Evolutionary conservation across 2,329 filamentous ascomycete genomes (phyloP).

Genomic region (Fusarium austroafricanum): DNA sequence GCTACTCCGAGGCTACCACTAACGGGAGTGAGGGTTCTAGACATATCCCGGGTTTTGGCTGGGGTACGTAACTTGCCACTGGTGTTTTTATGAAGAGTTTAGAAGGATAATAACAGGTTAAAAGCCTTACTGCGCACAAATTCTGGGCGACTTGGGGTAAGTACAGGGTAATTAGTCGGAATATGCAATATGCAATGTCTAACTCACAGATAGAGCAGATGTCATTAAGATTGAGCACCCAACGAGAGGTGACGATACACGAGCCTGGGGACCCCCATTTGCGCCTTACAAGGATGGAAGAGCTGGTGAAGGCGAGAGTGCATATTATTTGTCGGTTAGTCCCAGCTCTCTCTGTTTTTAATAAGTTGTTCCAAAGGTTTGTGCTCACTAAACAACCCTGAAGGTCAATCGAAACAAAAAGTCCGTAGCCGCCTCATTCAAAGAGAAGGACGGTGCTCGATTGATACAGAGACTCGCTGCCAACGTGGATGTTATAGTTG

Average conservation of each 20-base stretch:
- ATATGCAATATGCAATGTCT: no score
- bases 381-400: no score
- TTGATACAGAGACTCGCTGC: slow-evolving; percentile 86
- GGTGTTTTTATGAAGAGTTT: not conserved
- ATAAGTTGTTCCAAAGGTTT: no score
- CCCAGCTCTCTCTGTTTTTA: no score
- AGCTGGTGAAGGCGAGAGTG: slow-evolving; percentile 80
- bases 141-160: slow-evolving; percentile 93
- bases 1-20: not conserved
- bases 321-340: slow-evolving; percentile 85
- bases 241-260: slow-evolving; percentile 86
- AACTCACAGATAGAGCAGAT: slow-evolving; percentile 72
- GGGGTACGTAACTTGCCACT: slow-evolving; percentile 70
- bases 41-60: slow-evolving; percentile 72
- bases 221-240: slow-evolving; percentile 98
- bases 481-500: slow-evolving; percentile 89
- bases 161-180: slow-evolving; percentile 41
- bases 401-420: slow-evolving; percentile 97
- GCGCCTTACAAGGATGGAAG: slow-evolving; percentile 75
- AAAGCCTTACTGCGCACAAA: slow-evolving; percentile 93
- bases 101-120: slow-evolving; percentile 50
- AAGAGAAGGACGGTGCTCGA: slow-evolving; percentile 82
- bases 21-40: not conserved
- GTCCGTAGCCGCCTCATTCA: slow-evolving; percentile 89
- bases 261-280: slow-evolving; percentile 95